phyloP scores from a whole-genome alignment of 179 eudicot species.

The Nepenthes alata region DNA sequence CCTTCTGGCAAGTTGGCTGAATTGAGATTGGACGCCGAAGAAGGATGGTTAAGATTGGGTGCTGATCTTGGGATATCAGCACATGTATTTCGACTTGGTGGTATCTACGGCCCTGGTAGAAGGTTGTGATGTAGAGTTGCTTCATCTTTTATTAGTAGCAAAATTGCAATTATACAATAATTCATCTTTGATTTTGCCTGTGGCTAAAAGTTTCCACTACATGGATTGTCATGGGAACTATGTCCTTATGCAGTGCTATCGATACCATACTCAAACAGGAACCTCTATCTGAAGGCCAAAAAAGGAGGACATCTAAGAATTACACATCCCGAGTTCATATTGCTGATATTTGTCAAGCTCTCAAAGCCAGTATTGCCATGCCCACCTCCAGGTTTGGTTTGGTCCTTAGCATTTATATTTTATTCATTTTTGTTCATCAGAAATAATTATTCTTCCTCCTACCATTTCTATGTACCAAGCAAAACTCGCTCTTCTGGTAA shows the following conservation, averaged over 20 bases:
- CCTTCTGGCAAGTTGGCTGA: slow-evolving; percentile 39
- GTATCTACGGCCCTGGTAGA: slow-evolving; percentile 94
- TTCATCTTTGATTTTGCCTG: no score
- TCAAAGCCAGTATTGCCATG: slow-evolving; percentile 40
- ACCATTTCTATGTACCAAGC: not conserved
- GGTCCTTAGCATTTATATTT: not conserved
- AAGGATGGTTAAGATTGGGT: slow-evolving; percentile 70
- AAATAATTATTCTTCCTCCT: no score
- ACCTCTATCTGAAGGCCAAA: slow-evolving; percentile 45
- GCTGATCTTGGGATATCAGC: slow-evolving; percentile 49
- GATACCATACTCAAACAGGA: slow-evolving; percentile 57
- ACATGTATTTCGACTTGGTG: slow-evolving; percentile 72
- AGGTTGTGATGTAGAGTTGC: slow-evolving; percentile 30
- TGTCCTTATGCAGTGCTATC: slow-evolving; percentile 49
- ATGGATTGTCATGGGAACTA: not conserved
- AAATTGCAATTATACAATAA: no score
- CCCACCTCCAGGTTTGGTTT: slow-evolving; percentile 37
- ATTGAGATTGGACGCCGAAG: slow-evolving; percentile 65
- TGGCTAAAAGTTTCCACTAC: no score
- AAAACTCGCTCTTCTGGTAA: no score
- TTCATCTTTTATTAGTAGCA: not conserved
- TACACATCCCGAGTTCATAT: slow-evolving; percentile 84
- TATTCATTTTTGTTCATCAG: not conserved
- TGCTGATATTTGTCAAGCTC: slow-evolving; percentile 77
- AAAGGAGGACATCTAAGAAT: slow-evolving; percentile 37